Evolutionary conservation across 2,329 filamentous ascomycete species (phyloP), one percentile per base, ranked within the genome.

Genomic region (Exophiala phaeomuriformis): DNA sequence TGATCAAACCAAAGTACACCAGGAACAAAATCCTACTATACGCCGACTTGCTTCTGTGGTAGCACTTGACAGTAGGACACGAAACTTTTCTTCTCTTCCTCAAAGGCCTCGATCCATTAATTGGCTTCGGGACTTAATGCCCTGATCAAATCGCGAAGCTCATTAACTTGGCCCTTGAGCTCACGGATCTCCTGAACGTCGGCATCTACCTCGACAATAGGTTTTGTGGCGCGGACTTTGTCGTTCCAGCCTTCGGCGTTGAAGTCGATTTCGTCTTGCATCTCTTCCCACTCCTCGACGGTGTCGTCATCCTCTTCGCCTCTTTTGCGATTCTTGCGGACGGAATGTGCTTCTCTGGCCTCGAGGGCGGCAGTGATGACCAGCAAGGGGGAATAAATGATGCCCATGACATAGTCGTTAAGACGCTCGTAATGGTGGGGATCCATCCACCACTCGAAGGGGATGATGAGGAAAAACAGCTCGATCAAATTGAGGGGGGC

Each of bases 381-480:
- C 0, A 98, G 77, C 0, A 97, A 72, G 0, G 93, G 93, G 0
- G 82, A 86, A 72, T 98, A 98, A 9, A 96, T 77, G 42, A 85
- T 64, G 1, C 78, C 85, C 90, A 97, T 96, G 64, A 97, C 83
- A 50, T 82, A 77, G 68, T 97, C 88, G 69, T 98, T 98, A 51
- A 97, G 72, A 33, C 79, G 78, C 62, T 90, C 85, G 67, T 97
- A 98, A 1, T 70, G 70, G 4, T 75, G 64, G 57, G 81, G 80
- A n/a, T 81, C 73, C 76, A 98, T 78, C 93, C 91, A 98, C 93
- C 93, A 98, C 74, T 97, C 93, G 49, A 95, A 84, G 0, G 88
- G 88, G 0, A 94, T 66, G 37, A 86, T 80, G 2, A 96, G 79
- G 56, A 81, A 75, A 57, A 95, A 76, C 12, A 97, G 83, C 68